Evolutionary conservation across 768 basidiomycete genomes (phyloP), one percentile per base, ranked within the genome.

Genomic region (Mycena venus): DNA sequence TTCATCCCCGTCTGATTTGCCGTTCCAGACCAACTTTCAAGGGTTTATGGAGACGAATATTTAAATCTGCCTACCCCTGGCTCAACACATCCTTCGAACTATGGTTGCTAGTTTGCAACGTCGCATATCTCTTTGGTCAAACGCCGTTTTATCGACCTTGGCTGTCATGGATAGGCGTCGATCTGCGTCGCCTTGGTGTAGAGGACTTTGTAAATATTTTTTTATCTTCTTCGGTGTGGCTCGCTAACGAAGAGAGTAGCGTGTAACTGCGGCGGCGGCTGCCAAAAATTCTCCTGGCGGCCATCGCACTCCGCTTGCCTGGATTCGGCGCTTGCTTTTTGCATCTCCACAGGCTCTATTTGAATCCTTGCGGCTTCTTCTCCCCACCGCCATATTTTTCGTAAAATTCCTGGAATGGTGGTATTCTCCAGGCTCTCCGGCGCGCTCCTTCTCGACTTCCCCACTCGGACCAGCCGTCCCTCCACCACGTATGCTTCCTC

Each of bases 381-480:
- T 97, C 38, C 98, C 96, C 19, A 94, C 93, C 23, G 93, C 94
- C 49, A 96, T 99, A 71, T 98, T 99, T 83, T 95, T 96, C 81
- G 88, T 99, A 86, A 98, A 97, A 83, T 97, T 99, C 84, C 87
- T 98, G 56, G 97, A 99, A 84, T 99, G 98, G 97, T 99, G 98
- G 97, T 99, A 99, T 80, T 97, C 96, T 5, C 97, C 98, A 25
- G 90, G 90, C 53, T 98, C 96, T 14, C 97, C 94, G 4, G 95
- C 94, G 21, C 91, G 92, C 47, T 91, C 91, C n/a, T 84, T 95
- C 65, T 88, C 91, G 11, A 87, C 87, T 36, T 91, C 91, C 14
- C 88, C 87, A 15, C 88, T 90, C 63, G 94, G 92, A 9, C 94
- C 93, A 32, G 87, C 90, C 2, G 88, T 95, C 51, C 93, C 94